These are phyloP conservation scores for Hypoxylon fuscum DNA, from an alignment of 495 filamentous ascomycete genomes.

Conservation along the genomic window DNA sequence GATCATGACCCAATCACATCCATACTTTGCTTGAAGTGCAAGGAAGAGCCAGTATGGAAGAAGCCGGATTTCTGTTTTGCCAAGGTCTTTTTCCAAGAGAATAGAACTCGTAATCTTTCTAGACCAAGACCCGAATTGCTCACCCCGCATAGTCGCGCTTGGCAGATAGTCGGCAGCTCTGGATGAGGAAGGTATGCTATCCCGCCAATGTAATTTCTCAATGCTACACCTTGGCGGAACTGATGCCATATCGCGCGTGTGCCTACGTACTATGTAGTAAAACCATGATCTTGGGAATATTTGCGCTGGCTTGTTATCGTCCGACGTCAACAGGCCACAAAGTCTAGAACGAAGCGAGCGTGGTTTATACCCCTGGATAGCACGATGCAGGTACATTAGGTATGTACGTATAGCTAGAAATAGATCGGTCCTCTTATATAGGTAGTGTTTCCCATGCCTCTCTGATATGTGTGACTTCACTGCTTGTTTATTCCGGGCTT, in stretches of 20 bases:
- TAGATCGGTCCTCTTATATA: neutral
- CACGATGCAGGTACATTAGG: neutral
- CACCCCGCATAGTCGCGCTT: constrained; percentile 24
- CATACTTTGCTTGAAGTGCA: too few species aligned
- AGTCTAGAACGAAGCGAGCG: constrained; percentile 1
- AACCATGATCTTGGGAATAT: constrained; percentile 16
- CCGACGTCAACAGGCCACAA: neutral
- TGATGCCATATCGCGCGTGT: constrained; percentile 14
- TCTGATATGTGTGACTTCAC: neutral
- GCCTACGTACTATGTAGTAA: neutral
- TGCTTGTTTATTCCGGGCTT: constrained; percentile 2
- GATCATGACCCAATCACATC: too few species aligned
- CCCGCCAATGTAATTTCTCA: constrained; percentile 14
- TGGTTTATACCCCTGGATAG: constrained; percentile 9
- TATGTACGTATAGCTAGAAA: neutral
- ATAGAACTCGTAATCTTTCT: constrained; percentile 24
- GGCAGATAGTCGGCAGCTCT: constrained; percentile 28
- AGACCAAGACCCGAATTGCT: constrained; percentile 15
- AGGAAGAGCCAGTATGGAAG: neutral
- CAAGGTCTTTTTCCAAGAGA: too few species aligned
- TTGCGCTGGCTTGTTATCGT: constrained; percentile 1
- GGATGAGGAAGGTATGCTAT: constrained; percentile 28
- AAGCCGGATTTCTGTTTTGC: too few species aligned
- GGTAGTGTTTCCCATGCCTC: neutral
- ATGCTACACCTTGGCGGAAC: constrained; percentile 30